phyloP scores from a whole-genome alignment of 2,329 filamentous ascomycete genomes.

The Pseudogymnoascus sp. region DNA sequence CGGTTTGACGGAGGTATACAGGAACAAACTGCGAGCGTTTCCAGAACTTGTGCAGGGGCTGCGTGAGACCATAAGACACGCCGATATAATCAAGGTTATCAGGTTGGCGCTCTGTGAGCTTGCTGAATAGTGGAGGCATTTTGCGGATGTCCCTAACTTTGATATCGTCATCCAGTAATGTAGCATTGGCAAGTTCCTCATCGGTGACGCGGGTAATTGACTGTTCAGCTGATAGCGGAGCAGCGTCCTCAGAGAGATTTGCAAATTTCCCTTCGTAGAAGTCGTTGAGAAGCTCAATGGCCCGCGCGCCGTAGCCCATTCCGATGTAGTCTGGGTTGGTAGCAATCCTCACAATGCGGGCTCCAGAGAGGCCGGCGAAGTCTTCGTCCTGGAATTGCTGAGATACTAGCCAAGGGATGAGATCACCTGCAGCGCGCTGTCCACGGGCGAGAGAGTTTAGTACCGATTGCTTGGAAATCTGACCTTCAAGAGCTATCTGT shows the following conservation, averaged over 20 bases:
- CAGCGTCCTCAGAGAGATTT: constrained; percentile 67
- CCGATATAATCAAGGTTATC: constrained; percentile 84
- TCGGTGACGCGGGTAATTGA: constrained; percentile 76
- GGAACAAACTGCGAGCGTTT: constrained; percentile 80
- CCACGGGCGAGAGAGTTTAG: constrained; percentile 83
- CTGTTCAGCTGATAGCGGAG: constrained; percentile 44
- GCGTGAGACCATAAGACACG: constrained; percentile 89
- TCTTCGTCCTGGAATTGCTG: constrained; percentile 98
- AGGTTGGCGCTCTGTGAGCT: constrained; percentile 74
- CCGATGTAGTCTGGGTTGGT: constrained; percentile 88
- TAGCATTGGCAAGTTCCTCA: constrained; percentile 67
- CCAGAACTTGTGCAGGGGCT: constrained; percentile 91
- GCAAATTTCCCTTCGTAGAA: constrained; percentile 95
- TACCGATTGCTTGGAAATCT: constrained; percentile 89
- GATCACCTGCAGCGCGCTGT: constrained; percentile 79
- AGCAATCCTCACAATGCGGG: constrained; percentile 86
- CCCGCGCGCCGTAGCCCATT: constrained; percentile 91
- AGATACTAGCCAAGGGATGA: constrained; percentile 96
- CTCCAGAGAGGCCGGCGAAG: constrained; percentile 88
- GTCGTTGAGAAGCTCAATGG: constrained; percentile 77
- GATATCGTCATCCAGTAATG: constrained; percentile 78
- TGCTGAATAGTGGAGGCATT: constrained; percentile 90
- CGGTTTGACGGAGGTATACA: constrained; percentile 88
- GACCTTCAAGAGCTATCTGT: constrained; percentile 88
- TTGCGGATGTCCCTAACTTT: constrained; percentile 81